These are phyloP conservation scores for Chloris gayana DNA, from an alignment of 176 grass and related monocot genomes.

Conservation along the genomic window DNA sequence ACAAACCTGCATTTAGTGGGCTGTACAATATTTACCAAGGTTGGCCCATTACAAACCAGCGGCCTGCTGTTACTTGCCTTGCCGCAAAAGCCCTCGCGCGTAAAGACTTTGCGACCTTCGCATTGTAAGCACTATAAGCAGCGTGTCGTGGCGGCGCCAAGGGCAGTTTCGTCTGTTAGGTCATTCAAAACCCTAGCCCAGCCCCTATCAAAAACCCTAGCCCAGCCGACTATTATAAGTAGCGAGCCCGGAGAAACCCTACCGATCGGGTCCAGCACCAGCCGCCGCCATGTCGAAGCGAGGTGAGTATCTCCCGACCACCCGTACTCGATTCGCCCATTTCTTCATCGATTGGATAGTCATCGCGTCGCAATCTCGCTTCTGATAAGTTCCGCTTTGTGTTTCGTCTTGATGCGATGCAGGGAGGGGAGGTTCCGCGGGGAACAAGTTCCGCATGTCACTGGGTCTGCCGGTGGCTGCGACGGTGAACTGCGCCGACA, in stretches of 20 bases:
- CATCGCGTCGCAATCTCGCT: background rate
- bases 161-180: background rate
- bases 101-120: background rate
- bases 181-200: conserved; percentile 42
- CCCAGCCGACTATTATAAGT: conserved; percentile 33
- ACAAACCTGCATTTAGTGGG: background rate
- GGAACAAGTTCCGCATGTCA: conserved; percentile 68
- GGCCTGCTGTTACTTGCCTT: background rate
- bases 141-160: background rate
- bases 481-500: conserved; percentile 66
- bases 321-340: background rate
- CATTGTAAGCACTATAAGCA: rapidly evolving
- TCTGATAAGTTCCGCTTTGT: background rate
- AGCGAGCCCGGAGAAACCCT: conserved; percentile 29
- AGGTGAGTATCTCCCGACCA: background rate
- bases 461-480: conserved; percentile 66
- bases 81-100: background rate
- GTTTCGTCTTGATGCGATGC: background rate
- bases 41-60: background rate
- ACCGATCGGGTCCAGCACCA: conserved; percentile 21
- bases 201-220: conserved; percentile 51
- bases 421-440: conserved; percentile 58
- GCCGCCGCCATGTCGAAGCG: conserved; percentile 71
- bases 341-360: background rate
- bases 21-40: too few relatives aligned